Evolutionary conservation across 192 early-diverging fungal genomes (phyloP).

Genomic region (Haplosporangium gracile): DNA sequence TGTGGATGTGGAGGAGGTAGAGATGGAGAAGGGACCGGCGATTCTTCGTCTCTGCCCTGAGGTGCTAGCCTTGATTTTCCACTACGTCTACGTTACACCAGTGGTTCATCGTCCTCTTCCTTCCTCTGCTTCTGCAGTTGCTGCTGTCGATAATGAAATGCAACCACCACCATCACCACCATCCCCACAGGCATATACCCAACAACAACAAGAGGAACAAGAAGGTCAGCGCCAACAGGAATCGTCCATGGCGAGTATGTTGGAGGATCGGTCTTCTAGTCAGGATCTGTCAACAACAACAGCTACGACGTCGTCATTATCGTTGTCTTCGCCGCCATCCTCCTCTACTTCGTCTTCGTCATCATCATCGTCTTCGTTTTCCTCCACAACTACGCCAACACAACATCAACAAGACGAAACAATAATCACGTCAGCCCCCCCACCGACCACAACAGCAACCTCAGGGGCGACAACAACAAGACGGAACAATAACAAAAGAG

Average conservation of each 20-base stretch:
- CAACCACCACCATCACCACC: slow-evolving; percentile 11
- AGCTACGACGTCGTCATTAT: slow-evolving; percentile 10
- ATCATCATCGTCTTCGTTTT: neutral
- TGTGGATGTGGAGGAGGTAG: slow-evolving; percentile 2
- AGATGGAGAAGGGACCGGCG: slow-evolving; percentile 24
- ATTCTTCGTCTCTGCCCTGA: slow-evolving; percentile 51
- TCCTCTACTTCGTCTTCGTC: slow-evolving; percentile 1
- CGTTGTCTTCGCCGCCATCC: neutral
- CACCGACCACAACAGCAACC: slow-evolving; percentile 5
- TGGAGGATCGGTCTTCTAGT: slow-evolving; percentile 26
- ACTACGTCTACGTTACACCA: slow-evolving; percentile 57
- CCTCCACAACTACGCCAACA: neutral
- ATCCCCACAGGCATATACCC: neutral
- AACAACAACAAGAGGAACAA: neutral
- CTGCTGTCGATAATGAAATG: neutral
- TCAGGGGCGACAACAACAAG: neutral
- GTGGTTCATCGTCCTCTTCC: slow-evolving; percentile 30
- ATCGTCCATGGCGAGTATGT: neutral
- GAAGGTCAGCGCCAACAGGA: neutral
- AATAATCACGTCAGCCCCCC: slow-evolving; percentile 4
- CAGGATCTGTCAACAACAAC: neutral
- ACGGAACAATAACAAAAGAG: slow-evolving; percentile 21
- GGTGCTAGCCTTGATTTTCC: slow-evolving; percentile 43
- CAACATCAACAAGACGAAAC: neutral
- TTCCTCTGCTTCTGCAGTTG: neutral